Conservation (phyloP, 148 eudicot genomes). For the Pharnaceum exiguum region DNA sequence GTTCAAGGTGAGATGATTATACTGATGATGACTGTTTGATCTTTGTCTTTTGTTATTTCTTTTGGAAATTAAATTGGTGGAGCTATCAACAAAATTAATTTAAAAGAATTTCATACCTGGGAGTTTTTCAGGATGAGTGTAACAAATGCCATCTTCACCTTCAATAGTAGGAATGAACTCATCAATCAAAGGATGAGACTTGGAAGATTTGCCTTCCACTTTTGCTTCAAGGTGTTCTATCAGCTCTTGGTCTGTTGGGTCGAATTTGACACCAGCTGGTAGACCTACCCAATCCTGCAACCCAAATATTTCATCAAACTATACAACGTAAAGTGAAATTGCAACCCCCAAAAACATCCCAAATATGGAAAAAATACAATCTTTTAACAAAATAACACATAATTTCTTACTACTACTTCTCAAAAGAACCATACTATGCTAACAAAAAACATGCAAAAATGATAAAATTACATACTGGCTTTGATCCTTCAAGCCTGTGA, state of each 20-base stretch:
- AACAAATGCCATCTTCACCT: conserved; percentile 99
- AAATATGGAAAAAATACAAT: background rate
- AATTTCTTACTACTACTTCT: too few species aligned
- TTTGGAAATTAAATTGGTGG: background rate
- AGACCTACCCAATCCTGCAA: conserved; percentile 96
- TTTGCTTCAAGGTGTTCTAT: conserved; percentile 97
- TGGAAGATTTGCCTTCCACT: conserved; percentile 59
- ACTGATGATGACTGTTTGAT: background rate
- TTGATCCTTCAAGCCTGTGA: conserved; percentile 75
- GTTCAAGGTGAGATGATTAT: background rate
- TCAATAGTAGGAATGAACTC: conserved; percentile 94
- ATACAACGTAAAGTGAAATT: conserved; percentile 2
- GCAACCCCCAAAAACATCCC: background rate
- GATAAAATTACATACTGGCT: conserved; percentile 54
- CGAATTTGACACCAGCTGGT: conserved; percentile 99
- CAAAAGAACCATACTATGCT: conserved; percentile 12
- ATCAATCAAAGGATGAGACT: conserved; percentile 95
- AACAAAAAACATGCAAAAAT: background rate
- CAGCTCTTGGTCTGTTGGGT: conserved; percentile 98
- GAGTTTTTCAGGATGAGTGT: conserved; percentile 97
- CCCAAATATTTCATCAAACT: conserved; percentile 1
- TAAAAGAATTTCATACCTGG: conserved; percentile 48
- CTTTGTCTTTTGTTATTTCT: background rate
- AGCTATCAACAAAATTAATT: background rate
- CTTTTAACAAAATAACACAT: background rate